Conservation (phyloP, 805 yeast genomes). For the Candida nemodendra region DNA sequence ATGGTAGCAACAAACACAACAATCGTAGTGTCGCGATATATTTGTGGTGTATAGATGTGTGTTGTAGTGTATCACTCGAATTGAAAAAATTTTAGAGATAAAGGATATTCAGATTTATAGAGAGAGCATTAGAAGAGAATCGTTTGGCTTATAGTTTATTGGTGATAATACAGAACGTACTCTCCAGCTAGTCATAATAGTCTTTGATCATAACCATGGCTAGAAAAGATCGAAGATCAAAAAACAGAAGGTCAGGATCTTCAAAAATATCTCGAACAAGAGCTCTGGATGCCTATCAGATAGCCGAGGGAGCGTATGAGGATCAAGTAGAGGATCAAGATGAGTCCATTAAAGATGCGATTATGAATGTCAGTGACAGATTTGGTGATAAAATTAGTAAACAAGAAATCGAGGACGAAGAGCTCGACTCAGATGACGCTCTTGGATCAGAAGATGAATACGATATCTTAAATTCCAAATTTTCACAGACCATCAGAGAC, state of each 20-base stretch:
- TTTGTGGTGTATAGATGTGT: no score
- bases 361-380: conserved; percentile 35
- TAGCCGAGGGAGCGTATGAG: conserved; percentile 24
- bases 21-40: no score
- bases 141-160: no score
- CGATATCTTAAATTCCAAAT: conserved; percentile 59
- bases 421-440: conserved; percentile 73
- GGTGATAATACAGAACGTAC: no score
- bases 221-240: conserved; percentile 11
- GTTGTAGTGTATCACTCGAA: no score
- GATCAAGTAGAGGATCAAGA: conserved; percentile 15
- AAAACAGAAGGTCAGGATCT: conserved; percentile 10
- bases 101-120: no score
- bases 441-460: conserved; percentile 77
- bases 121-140: no score
- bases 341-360: conserved; percentile 21
- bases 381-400: conserved; percentile 27
- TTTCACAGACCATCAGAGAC: conserved; percentile 69
- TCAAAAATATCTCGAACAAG: conserved; percentile 20
- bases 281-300: conserved; percentile 28
- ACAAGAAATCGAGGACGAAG: conserved; percentile 38
- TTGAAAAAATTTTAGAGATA: no score
- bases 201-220: conserved; percentile 6
- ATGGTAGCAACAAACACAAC: no score
- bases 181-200: no score